These are phyloP conservation scores for Ascochyta viciae-villosae DNA, from an alignment of 2,329 filamentous ascomycete genomes.

Conservation along the genomic window DNA sequence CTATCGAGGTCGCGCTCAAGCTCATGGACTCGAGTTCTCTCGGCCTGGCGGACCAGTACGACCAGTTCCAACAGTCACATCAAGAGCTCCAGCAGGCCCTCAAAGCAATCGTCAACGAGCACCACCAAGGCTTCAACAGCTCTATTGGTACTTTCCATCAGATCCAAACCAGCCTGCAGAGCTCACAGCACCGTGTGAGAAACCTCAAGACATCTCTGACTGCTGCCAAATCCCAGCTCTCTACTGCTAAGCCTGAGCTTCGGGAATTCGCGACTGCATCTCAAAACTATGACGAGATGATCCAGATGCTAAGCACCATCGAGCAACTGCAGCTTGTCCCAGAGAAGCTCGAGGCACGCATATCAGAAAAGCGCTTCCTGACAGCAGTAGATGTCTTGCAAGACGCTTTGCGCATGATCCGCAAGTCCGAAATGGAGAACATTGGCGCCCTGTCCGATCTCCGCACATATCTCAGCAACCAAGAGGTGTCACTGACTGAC, in stretches of 20 bases:
- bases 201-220: conserved; percentile 82
- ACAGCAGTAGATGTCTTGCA: conserved; percentile 92
- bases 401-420: conserved; percentile 81
- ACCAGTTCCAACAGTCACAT: conserved; percentile 83
- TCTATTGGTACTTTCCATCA: conserved; percentile 99
- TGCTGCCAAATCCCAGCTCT: conserved; percentile 79
- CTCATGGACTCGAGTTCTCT: conserved; percentile 93
- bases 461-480: conserved; percentile 86
- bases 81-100: conserved; percentile 89
- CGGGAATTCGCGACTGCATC: conserved; percentile 88
- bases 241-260: conserved; percentile 86
- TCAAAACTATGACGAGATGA: conserved; percentile 86
- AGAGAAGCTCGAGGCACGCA: conserved; percentile 89
- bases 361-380: conserved; percentile 95
- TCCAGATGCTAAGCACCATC: conserved; percentile 82
- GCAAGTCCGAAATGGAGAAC: conserved; percentile 86
- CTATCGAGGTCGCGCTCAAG: conserved; percentile 93
- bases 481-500: conserved; percentile 90
- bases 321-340: conserved; percentile 89
- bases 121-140: conserved; percentile 98
- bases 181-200: conserved; percentile 85
- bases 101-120: conserved; percentile 95
- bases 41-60: conserved; percentile 86
- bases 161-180: conserved; percentile 91
- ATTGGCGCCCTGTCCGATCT: conserved; percentile 90